Percentiles rank a stretch among this genome's conserved stretches.
These are phyloP conservation scores for Nakazawaea ernobii DNA, from an alignment of 805 yeast genomes.

Conservation along the genomic window DNA sequence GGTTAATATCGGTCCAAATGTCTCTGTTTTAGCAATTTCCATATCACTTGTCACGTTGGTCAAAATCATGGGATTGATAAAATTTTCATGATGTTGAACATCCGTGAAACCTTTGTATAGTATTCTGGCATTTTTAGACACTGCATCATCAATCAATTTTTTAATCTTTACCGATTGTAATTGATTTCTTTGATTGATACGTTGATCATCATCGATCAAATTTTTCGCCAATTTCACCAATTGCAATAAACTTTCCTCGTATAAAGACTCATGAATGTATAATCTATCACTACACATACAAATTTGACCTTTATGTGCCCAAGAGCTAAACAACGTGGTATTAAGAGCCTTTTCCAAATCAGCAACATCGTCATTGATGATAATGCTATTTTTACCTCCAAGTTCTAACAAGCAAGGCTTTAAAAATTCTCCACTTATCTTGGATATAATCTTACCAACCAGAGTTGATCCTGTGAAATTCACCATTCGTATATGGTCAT, in stretches of 20 bases:
- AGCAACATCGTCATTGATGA: slow-evolving; percentile 27
- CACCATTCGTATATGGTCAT: slow-evolving; percentile 27
- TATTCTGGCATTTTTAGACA: slow-evolving; percentile 30
- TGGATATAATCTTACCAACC: slow-evolving; percentile 32
- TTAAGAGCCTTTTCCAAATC: slow-evolving; percentile 28
- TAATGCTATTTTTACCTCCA: slow-evolving; percentile 38
- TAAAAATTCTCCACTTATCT: slow-evolving; percentile 28
- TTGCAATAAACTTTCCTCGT: slow-evolving; percentile 22
- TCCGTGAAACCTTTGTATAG: slow-evolving; percentile 18
- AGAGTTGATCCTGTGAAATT: slow-evolving; percentile 42
- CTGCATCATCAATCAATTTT: slow-evolving; percentile 29
- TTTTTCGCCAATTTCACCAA: slow-evolving; percentile 16
- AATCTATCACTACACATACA: slow-evolving; percentile 41
- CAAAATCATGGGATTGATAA: slow-evolving; percentile 27
- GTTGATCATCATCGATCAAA: slow-evolving; percentile 16
- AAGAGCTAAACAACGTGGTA: slow-evolving; percentile 26
- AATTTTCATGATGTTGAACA: slow-evolving; percentile 3
- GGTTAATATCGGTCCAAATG: slow-evolving; percentile 38
- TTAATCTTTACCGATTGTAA: slow-evolving; percentile 19
- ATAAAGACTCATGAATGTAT: slow-evolving; percentile 29
- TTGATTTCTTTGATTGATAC: slow-evolving; percentile 26
- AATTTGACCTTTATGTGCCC: slow-evolving; percentile 41
- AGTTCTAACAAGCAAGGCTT: slow-evolving; percentile 38
- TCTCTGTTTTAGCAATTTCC: slow-evolving; percentile 27
- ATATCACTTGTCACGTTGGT: slow-evolving; percentile 24